Percentiles rank a stretch among this genome's conserved stretches.
Conservation (phyloP, 2,329 filamentous ascomycete species). For the Trichoderma sp. region DNA sequence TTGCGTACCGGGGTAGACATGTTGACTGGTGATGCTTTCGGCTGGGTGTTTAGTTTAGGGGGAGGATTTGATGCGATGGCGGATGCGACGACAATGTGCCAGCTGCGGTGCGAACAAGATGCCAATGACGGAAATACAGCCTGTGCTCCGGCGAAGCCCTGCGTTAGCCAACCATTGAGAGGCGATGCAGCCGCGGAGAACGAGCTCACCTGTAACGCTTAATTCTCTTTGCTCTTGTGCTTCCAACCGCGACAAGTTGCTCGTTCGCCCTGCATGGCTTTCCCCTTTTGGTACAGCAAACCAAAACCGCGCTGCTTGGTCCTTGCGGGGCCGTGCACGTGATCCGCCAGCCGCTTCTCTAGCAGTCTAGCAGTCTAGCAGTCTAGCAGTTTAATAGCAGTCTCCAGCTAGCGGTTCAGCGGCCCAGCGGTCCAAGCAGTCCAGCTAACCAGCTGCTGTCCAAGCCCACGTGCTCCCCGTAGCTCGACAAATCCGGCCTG, state of each 20-base stretch:
- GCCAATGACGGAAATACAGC: neutral
- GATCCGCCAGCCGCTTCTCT: constrained; percentile 15
- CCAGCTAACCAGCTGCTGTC: neutral
- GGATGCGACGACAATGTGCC: neutral
- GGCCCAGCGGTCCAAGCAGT: neutral
- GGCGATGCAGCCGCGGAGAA: constrained; percentile 25
- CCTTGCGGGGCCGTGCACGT: constrained; percentile 29
- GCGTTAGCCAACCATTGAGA: neutral
- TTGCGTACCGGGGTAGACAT: constrained; percentile 40
- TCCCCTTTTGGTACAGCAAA: constrained; percentile 26
- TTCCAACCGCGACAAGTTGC: constrained; percentile 19
- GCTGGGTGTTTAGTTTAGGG: constrained; percentile 4
- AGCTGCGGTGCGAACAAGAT: neutral
- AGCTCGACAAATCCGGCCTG: neutral
- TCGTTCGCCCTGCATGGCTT: constrained; percentile 28
- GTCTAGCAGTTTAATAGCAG: too few species aligned
- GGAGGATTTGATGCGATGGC: neutral
- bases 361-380: neutral
- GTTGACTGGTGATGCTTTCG: constrained; percentile 24
- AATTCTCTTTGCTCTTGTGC: constrained; percentile 3
- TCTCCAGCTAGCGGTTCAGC: too few species aligned
- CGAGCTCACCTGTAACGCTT: constrained; percentile 8
- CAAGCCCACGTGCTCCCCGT: constrained; percentile 31
- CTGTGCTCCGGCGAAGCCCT: neutral
- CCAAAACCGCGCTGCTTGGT: constrained; percentile 3